phyloP scores from a whole-genome alignment of 2,329 filamentous ascomycete genomes.

The Reticulascus tulasneorum region DNA sequence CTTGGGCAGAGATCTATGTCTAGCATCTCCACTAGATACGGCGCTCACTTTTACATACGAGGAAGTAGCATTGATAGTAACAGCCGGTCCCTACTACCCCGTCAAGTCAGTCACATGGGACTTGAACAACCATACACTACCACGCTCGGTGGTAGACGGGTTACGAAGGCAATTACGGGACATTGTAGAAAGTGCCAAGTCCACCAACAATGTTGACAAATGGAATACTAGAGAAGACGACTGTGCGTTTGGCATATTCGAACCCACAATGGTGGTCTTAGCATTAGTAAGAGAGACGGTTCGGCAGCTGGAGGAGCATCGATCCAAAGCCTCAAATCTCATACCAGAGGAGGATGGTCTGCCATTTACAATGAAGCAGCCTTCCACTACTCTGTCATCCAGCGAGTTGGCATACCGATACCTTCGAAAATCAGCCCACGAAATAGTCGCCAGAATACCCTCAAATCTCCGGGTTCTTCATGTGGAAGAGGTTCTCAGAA shows the following conservation, averaged over 20 bases:
- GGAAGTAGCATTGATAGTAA: constrained; percentile 20
- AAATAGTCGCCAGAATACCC: constrained; percentile 28
- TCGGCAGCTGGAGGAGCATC: constrained; percentile 7
- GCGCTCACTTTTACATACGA: constrained; percentile 17
- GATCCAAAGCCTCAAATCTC: constrained; percentile 1
- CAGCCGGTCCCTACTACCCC: constrained; percentile 18
- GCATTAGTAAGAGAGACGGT: constrained; percentile 13
- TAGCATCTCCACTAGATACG: constrained; percentile 15
- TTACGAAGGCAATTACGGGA: constrained; percentile 13
- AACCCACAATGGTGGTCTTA: constrained; percentile 15
- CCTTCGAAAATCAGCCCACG: constrained; percentile 24
- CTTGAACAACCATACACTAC: constrained; percentile 15
- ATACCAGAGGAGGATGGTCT: constrained; percentile 3
- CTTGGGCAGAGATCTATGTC: constrained; percentile 14
- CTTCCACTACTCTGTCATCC: constrained; percentile 6
- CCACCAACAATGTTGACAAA: constrained; percentile 17
- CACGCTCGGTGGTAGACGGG: constrained; percentile 15
- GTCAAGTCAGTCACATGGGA: constrained; percentile 14
- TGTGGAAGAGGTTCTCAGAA: constrained; percentile 33
- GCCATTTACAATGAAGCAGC: constrained; percentile 9
- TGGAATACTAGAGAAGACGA: constrained; percentile 18
- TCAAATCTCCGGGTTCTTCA: constrained; percentile 30
- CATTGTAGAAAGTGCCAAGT: constrained; percentile 12
- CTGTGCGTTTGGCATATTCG: constrained; percentile 18
- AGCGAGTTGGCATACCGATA: constrained; percentile 24